Conservation (phyloP, 306 rosid species). For the Rosa multiflora region DNA sequence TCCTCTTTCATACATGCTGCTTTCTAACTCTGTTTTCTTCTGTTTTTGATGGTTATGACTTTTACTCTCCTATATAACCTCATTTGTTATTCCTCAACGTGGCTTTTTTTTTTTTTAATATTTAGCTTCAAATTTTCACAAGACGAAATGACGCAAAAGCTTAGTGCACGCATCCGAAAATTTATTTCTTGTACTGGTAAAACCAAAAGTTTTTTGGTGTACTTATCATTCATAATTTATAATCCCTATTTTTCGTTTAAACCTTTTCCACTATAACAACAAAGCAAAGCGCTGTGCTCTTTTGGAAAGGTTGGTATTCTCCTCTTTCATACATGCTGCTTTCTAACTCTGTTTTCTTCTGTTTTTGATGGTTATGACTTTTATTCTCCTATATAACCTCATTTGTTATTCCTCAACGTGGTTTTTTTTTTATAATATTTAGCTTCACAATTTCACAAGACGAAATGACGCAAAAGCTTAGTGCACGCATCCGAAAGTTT, state of each 20-base stretch:
- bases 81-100: neutral
- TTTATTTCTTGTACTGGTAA: constrained; percentile 42
- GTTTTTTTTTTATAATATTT: neutral
- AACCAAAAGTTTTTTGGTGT: neutral
- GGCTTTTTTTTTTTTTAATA: neutral
- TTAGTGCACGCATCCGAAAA: constrained; percentile 36
- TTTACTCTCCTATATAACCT: no score
- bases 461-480: constrained; percentile 40
- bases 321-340: neutral
- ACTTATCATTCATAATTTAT: neutral
- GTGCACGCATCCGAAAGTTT: constrained; percentile 35
- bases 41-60: neutral
- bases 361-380: neutral
- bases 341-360: neutral
- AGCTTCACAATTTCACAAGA: neutral
- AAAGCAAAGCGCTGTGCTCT: neutral
- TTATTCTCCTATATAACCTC: no score
- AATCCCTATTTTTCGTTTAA: neutral
- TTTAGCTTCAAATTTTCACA: neutral
- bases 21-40: neutral
- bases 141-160: constrained; percentile 36
- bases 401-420: neutral
- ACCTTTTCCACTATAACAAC: no score
- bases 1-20: neutral
- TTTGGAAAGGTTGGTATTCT: constrained; percentile 7